These are phyloP conservation scores for Seminavis robusta DNA, from an alignment of 108 stramenopile species.

Conservation along the genomic window DNA sequence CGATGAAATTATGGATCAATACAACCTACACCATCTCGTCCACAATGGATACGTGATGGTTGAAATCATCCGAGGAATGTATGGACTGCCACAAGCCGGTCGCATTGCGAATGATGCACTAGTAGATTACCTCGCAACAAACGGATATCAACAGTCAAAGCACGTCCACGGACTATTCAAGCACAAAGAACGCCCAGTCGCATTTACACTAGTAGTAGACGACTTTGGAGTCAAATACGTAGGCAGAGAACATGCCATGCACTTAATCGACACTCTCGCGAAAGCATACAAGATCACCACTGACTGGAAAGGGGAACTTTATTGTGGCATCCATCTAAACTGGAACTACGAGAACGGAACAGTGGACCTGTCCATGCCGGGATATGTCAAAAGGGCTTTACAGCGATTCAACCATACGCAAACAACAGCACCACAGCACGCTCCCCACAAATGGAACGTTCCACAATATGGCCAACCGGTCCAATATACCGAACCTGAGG, in stretches of 20 bases:
- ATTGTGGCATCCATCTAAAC: conserved; percentile 28
- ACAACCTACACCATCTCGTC: conserved; percentile 6
- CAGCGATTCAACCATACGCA: conserved; percentile 21
- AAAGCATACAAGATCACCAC: conserved; percentile 12
- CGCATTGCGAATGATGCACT: conserved; percentile 13
- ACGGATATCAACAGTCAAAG: conserved; percentile 2
- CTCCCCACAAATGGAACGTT: conserved; percentile 24
- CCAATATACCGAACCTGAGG: conserved; percentile 22
- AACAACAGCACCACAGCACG: conserved; percentile 27
- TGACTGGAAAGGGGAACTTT: conserved; percentile 25
- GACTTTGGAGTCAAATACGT: conserved; percentile 49
- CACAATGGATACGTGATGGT: conserved; percentile 21
- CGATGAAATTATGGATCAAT: conserved; percentile 3
- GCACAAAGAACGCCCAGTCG: conserved; percentile 22
- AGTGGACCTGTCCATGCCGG: conserved; percentile 41
- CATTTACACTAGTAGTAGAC: conserved; percentile 50
- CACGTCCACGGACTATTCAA: conserved; percentile 41
- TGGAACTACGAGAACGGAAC: conserved; percentile 41
- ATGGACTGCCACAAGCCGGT: conserved; percentile 12
- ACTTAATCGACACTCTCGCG: conserved; percentile 29
- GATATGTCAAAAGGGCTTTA: conserved; percentile 31
- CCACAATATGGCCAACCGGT: conserved; percentile 36
- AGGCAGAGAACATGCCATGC: conserved; percentile 25
- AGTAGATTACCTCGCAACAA: not conserved
- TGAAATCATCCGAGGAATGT: conserved; percentile 14